Evolutionary conservation across 768 basidiomycete genomes (phyloP).

Genomic region (Leccinellum rugosiceps): DNA sequence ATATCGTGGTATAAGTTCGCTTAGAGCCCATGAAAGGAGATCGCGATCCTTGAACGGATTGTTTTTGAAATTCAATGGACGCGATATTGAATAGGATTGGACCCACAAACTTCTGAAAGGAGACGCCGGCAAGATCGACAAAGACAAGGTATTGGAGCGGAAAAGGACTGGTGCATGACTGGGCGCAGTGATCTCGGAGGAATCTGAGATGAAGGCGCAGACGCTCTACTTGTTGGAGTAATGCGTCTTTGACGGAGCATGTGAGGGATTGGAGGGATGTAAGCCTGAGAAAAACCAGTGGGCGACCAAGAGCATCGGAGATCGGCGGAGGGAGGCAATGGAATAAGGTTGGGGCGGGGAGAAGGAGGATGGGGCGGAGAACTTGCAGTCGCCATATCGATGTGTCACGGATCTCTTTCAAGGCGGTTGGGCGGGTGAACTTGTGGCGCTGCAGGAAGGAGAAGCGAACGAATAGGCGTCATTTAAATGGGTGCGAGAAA

Average conservation of each 20-base stretch:
- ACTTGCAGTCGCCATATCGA: slow-evolving; percentile 51
- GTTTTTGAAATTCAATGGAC: slow-evolving; percentile 4
- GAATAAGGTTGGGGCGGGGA: slow-evolving; percentile 33
- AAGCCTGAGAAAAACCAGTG: slow-evolving; percentile 55
- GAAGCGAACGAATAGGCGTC: background rate
- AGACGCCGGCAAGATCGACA: slow-evolving; percentile 58
- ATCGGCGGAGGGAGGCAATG: slow-evolving; percentile 53
- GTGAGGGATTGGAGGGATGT: slow-evolving; percentile 38
- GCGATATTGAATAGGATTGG: slow-evolving; percentile 7
- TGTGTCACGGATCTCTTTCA: slow-evolving; percentile 55
- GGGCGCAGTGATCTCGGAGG: slow-evolving; percentile 38
- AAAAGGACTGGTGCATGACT: slow-evolving; percentile 27
- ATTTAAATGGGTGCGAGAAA: slow-evolving; percentile 1
- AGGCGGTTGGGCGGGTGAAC: slow-evolving; percentile 58
- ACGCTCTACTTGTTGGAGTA: slow-evolving; percentile 52
- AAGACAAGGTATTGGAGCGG: slow-evolving; percentile 65
- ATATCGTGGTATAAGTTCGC: slow-evolving; percentile 66
- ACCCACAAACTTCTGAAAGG: slow-evolving; percentile 57
- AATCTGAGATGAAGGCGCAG: slow-evolving; percentile 54
- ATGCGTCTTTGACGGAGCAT: slow-evolving; percentile 38
- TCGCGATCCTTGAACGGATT: slow-evolving; percentile 48
- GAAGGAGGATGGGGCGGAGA: slow-evolving; percentile 38
- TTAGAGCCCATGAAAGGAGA: slow-evolving; percentile 59
- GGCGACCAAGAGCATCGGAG: slow-evolving; percentile 62
- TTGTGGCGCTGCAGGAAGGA: slow-evolving; percentile 51